Conservation (phyloP, 352 stramenopile species). For the Globisporangium spinosum region DNA sequence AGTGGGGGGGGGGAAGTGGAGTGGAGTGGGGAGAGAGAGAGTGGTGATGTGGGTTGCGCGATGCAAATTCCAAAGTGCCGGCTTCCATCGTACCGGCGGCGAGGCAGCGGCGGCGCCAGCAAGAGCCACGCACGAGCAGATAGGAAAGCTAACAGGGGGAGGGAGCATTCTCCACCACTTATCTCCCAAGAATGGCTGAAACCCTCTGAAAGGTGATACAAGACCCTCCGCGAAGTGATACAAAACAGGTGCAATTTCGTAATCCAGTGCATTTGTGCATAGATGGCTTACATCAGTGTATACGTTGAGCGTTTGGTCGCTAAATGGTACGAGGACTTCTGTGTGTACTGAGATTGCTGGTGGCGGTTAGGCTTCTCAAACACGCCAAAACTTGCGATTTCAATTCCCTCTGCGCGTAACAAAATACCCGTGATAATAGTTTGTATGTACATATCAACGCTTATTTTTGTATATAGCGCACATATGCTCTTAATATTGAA, state of each 20-base stretch:
- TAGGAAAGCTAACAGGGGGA: neutral
- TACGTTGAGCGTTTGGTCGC: neutral
- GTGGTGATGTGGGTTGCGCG: constrained; percentile 11
- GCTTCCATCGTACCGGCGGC: neutral
- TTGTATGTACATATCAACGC: neutral
- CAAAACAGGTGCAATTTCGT: neutral
- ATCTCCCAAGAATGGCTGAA: constrained; percentile 7
- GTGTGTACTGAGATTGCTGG: neutral
- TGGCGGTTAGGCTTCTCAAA: neutral
- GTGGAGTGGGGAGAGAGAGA: neutral
- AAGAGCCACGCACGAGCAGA: neutral
- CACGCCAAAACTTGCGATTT: constrained; percentile 1
- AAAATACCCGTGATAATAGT: neutral
- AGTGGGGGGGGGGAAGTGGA: neutral
- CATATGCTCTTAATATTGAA: too few relatives aligned
- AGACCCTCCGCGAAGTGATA: constrained; percentile 6
- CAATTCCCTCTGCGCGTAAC: constrained; percentile 5
- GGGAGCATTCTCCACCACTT: constrained; percentile 15
- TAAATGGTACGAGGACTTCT: neutral
- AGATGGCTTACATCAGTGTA: neutral
- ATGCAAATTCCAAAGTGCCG: constrained; percentile 22
- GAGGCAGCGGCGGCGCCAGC: neutral
- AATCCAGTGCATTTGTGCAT: neutral
- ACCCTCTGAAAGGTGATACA: constrained; percentile 8
- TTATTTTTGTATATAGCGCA: too few relatives aligned